phyloP scores from a whole-genome alignment of 1,284 basidiomycete species.

The Jaminaea rosea region DNA sequence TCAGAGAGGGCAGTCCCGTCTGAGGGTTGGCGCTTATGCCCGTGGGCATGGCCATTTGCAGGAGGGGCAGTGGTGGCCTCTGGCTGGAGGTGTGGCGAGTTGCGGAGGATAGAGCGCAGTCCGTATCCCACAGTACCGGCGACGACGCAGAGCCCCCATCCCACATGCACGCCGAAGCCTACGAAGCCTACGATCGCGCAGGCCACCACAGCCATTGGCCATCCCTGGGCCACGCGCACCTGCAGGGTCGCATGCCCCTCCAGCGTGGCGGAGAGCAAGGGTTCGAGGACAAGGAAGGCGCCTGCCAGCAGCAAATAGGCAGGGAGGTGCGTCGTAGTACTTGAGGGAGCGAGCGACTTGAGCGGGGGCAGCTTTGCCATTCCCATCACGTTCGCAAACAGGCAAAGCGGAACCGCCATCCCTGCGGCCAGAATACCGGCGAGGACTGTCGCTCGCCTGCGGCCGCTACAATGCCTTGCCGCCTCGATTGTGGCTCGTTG shows the following conservation, averaged over 20 bases:
- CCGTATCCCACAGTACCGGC: conserved; percentile 30
- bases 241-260: conserved; percentile 33
- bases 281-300: conserved; percentile 32
- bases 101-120: conserved; percentile 31
- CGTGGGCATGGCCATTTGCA: not conserved
- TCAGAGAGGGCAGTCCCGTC: conserved; percentile 21
- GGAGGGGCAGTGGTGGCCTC: not conserved
- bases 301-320: conserved; percentile 37
- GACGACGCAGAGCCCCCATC: conserved; percentile 16
- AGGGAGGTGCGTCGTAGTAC: conserved; percentile 19
- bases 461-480: conserved; percentile 27
- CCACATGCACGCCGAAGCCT: conserved; percentile 25
- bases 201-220: conserved; percentile 36
- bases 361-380: conserved; percentile 12
- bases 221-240: conserved; percentile 34
- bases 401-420: conserved; percentile 20
- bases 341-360: conserved; percentile 11
- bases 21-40: conserved; percentile 6
- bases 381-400: conserved; percentile 20
- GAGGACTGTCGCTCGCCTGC: conserved; percentile 34
- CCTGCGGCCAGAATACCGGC: conserved; percentile 28
- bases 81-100: conserved; percentile 18
- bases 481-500: conserved; percentile 28
- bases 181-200: conserved; percentile 30
- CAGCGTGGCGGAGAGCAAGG: conserved; percentile 33